These are phyloP conservation scores for Sporopachydermia lactativora DNA, from an alignment of 805 yeast genomes.

Conservation along the genomic window DNA sequence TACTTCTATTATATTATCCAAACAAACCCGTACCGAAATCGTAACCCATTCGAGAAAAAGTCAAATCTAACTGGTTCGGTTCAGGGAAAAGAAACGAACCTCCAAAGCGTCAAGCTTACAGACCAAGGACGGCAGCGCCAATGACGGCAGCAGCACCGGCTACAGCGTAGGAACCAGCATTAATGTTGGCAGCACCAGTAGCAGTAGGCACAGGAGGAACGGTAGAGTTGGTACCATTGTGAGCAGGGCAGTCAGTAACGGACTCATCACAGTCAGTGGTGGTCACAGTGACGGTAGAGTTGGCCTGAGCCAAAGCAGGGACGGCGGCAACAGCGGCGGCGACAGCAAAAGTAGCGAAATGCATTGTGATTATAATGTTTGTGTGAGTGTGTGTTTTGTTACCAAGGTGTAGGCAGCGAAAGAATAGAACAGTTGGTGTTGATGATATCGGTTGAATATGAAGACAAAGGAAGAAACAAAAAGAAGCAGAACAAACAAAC, in stretches of 20 bases:
- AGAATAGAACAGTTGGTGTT: not conserved
- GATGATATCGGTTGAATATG: not conserved
- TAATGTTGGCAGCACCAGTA: slow-evolving; percentile 5
- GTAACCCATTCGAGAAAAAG: slow-evolving; percentile 1
- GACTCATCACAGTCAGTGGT: slow-evolving; percentile 7
- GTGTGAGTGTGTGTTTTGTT: not conserved
- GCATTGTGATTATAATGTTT: not conserved
- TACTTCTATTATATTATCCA: too few species aligned
- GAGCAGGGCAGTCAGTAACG: slow-evolving; percentile 5
- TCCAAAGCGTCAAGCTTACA: not conserved
- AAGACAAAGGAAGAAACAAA: too few species aligned
- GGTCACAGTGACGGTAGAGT: slow-evolving; percentile 12
- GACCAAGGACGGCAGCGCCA: slow-evolving; percentile 13
- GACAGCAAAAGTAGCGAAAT: slow-evolving; percentile 7
- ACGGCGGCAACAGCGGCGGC: slow-evolving; percentile 12
- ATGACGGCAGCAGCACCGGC: slow-evolving; percentile 14
- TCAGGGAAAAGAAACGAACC: not conserved
- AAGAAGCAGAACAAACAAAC: too few species aligned
- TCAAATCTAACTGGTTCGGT: not conserved
- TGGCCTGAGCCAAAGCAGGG: slow-evolving; percentile 8
- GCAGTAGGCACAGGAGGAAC: slow-evolving; percentile 7
- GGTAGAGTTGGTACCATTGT: not conserved
- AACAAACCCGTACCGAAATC: slow-evolving; percentile 1
- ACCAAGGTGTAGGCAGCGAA: not conserved
- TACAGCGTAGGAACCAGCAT: slow-evolving; percentile 7